Conservation (phyloP, 352 stramenopile species). For the Phytopythium chamaehyphon region DNA sequence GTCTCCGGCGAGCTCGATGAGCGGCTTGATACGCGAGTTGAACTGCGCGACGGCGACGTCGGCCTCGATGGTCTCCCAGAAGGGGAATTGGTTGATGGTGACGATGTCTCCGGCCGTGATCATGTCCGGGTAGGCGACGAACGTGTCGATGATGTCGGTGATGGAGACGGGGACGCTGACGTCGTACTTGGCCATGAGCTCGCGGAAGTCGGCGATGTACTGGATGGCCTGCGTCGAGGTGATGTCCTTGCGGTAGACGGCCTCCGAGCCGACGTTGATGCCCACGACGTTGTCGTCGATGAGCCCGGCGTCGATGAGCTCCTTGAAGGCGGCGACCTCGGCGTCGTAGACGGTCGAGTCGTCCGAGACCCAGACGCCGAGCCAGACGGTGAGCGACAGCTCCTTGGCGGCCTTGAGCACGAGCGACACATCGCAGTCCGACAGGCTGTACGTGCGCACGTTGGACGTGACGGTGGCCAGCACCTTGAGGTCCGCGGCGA, state of each 20-base stretch:
- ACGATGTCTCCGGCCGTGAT: constrained; percentile 72
- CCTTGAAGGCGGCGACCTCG: constrained; percentile 61
- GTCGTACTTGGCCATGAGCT: constrained; percentile 52
- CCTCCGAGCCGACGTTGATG: constrained; percentile 82
- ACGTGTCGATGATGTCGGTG: constrained; percentile 79
- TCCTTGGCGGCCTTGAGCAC: constrained; percentile 71
- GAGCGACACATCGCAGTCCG: constrained; percentile 67
- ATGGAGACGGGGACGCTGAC: constrained; percentile 63
- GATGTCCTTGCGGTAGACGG: constrained; percentile 77
- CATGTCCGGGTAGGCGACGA: constrained; percentile 75
- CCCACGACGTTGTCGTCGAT: constrained; percentile 81
- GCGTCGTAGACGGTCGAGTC: constrained; percentile 56
- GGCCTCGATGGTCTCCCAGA: constrained; percentile 69
- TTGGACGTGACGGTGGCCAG: constrained; percentile 62
- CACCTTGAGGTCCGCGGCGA: constrained; percentile 66
- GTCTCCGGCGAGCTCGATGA: constrained; percentile 53
- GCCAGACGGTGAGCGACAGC: constrained; percentile 66
- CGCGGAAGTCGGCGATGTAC: constrained; percentile 76
- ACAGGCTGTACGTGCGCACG: constrained; percentile 79
- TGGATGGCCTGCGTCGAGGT: constrained; percentile 59
- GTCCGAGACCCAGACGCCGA: constrained; percentile 79
- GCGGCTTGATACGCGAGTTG: constrained; percentile 62
- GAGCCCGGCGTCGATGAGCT: constrained; percentile 47
- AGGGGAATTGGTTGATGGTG: constrained; percentile 84
- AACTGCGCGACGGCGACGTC: constrained; percentile 63